Conservation (phyloP, 345 rosid genomes). For the Geranium rotundifolium region DNA sequence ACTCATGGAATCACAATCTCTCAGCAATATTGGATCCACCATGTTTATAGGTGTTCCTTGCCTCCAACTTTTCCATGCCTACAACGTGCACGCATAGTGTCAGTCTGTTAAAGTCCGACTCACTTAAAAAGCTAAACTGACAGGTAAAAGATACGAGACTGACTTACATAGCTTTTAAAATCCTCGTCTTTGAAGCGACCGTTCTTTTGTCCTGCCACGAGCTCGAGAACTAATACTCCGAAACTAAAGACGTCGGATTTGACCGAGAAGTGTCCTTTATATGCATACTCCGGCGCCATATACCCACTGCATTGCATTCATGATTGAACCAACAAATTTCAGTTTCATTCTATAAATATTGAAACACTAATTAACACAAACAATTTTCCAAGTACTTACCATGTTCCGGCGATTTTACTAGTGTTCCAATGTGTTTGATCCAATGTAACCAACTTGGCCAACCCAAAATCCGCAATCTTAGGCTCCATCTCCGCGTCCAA, state of each 20-base stretch:
- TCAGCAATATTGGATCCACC: constrained; percentile 20
- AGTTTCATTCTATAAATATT: background rate
- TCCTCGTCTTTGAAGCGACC: constrained; percentile 13
- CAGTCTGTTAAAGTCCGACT: too few species aligned
- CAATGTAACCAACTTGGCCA: constrained; percentile 23
- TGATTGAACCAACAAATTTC: background rate
- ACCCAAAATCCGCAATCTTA: constrained; percentile 42
- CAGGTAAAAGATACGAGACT: too few species aligned
- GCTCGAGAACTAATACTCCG: constrained; percentile 37
- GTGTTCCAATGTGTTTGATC: constrained; percentile 19
- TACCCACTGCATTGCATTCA: constrained; percentile 26
- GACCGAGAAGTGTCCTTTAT: constrained; percentile 25
- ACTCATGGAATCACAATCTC: constrained; percentile 11
- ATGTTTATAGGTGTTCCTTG: constrained; percentile 28
- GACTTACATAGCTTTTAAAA: constrained; percentile 16
- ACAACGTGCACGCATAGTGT: background rate
- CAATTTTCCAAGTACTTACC: constrained; percentile 9
- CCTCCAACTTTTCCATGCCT: constrained; percentile 42
- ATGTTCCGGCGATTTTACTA: constrained; percentile 18
- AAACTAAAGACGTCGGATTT: constrained; percentile 40
- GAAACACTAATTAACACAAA: background rate
- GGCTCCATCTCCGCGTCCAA: constrained; percentile 29
- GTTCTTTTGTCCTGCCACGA: constrained; percentile 24
- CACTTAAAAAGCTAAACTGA: too few species aligned
- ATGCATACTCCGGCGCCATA: constrained; percentile 37